Conservation (phyloP, 2,329 filamentous ascomycete genomes). For the Dactylellina sp. region DNA sequence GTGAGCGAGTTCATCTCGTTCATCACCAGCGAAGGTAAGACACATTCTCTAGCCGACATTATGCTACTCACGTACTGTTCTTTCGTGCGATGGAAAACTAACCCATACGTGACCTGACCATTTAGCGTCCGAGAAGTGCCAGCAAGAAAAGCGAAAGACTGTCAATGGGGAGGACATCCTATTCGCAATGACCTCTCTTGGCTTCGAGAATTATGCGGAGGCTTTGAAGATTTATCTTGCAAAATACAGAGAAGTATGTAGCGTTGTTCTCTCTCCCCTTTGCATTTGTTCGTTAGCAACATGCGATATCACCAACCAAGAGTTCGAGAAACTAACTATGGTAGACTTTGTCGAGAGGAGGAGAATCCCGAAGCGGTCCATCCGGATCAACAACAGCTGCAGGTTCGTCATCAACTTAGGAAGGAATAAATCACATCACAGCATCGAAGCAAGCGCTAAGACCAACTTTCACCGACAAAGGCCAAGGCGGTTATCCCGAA, state of each 20-base stretch:
- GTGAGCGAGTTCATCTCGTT: conserved; percentile 99
- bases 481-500: conserved; percentile 51
- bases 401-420: conserved; percentile 58
- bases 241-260: conserved; percentile 94
- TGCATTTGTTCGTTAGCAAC: conserved; percentile 1
- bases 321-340: conserved; percentile 46
- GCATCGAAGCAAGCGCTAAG: conserved; percentile 46
- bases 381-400: conserved; percentile 57
- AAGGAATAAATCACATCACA: conserved; percentile 38
- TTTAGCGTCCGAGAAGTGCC: conserved; percentile 95
- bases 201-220: conserved; percentile 98
- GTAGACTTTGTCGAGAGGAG: conserved; percentile 55
- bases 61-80: conserved; percentile 52
- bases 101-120: conserved; percentile 15
- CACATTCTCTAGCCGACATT: conserved; percentile 57
- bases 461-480: conserved; percentile 52
- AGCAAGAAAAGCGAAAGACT: conserved; percentile 99
- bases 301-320: neutral
- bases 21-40: conserved; percentile 96
- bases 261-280: conserved; percentile 1
- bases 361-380: conserved; percentile 55
- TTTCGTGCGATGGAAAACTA: conserved; percentile 25
- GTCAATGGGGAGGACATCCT: conserved; percentile 99
- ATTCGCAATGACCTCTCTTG: conserved; percentile 98
- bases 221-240: conserved; percentile 97